These are phyloP conservation scores for Backusella parvicylindrica DNA, from an alignment of 192 early-diverging fungal species.

Conservation along the genomic window DNA sequence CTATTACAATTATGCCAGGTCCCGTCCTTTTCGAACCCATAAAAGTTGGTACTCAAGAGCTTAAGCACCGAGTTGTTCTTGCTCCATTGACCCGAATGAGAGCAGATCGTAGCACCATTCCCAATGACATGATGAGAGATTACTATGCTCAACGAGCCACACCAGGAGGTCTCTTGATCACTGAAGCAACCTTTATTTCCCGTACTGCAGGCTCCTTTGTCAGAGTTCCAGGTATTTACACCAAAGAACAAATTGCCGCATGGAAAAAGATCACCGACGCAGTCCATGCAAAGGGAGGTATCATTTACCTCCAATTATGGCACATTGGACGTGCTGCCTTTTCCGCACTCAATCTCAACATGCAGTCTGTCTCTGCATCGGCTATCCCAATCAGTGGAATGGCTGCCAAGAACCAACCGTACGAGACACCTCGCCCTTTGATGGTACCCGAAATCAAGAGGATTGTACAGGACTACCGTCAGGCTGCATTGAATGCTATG, in stretches of 20 bases:
- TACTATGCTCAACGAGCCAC: neutral
- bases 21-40: conserved; percentile 13
- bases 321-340: conserved; percentile 15
- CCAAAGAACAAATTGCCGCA: conserved; percentile 32
- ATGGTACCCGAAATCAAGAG: conserved; percentile 64
- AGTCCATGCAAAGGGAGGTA: conserved; percentile 53
- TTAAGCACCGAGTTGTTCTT: conserved; percentile 22
- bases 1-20: neutral
- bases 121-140: neutral
- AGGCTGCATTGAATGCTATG: conserved; percentile 64
- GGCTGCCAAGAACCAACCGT: neutral
- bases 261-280: conserved; percentile 54
- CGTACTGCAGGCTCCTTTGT: conserved; percentile 3
- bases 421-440: conserved; percentile 53
- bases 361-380: conserved; percentile 14
- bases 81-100: conserved; percentile 15
- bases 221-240: conserved; percentile 34
- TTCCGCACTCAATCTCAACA: neutral
- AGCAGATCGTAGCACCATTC: neutral
- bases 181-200: conserved; percentile 5
- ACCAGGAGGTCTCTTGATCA: conserved; percentile 7
- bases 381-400: neutral
- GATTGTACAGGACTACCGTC: conserved; percentile 58
- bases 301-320: conserved; percentile 59
- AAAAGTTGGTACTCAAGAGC: neutral